These are phyloP conservation scores for Lanzia echinophila DNA, from an alignment of 2,329 filamentous ascomycete genomes.

Conservation along the genomic window DNA sequence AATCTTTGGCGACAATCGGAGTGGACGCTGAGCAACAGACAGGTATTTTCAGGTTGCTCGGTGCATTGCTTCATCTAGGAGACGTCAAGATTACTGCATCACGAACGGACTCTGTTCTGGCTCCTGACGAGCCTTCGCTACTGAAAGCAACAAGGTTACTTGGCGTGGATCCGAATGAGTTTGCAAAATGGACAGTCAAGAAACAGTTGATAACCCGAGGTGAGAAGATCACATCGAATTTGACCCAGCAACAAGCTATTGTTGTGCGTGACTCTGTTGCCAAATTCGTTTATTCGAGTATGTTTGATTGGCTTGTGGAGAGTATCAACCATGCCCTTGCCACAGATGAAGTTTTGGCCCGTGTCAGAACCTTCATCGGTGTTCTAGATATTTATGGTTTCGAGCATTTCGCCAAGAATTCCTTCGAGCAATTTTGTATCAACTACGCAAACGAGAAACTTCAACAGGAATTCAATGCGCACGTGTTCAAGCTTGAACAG, in stretches of 20 bases:
- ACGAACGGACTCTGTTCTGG: slow-evolving; percentile 77
- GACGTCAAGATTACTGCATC: slow-evolving; percentile 95
- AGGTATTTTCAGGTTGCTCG: slow-evolving; percentile 84
- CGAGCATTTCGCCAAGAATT: slow-evolving; percentile 99
- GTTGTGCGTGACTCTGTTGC: slow-evolving; percentile 96
- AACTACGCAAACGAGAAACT: slow-evolving; percentile 99
- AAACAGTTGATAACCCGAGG: slow-evolving; percentile 95
- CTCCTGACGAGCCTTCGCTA: slow-evolving; percentile 73
- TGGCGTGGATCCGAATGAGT: slow-evolving; percentile 78
- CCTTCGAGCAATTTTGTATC: slow-evolving; percentile 99
- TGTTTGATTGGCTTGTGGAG: slow-evolving; percentile 99
- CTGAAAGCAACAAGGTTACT: slow-evolving; percentile 76
- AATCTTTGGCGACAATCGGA: slow-evolving; percentile 82
- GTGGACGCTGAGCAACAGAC: slow-evolving; percentile 67
- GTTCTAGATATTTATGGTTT: slow-evolving; percentile 99
- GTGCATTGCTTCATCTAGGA: slow-evolving; percentile 85
- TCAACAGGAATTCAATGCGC: slow-evolving; percentile 98
- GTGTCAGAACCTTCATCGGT: slow-evolving; percentile 87
- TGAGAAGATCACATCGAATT: slow-evolving; percentile 94
- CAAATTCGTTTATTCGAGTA: slow-evolving; percentile 96
- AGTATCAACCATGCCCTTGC: slow-evolving; percentile 89
- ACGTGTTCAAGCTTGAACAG: slow-evolving; percentile 98
- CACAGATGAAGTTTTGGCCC: slow-evolving; percentile 75
- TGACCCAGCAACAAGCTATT: slow-evolving; percentile 86
- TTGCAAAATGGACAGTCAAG: slow-evolving; percentile 98